Conservation (phyloP, 805 yeast genomes). For the Candida ulmi region DNA sequence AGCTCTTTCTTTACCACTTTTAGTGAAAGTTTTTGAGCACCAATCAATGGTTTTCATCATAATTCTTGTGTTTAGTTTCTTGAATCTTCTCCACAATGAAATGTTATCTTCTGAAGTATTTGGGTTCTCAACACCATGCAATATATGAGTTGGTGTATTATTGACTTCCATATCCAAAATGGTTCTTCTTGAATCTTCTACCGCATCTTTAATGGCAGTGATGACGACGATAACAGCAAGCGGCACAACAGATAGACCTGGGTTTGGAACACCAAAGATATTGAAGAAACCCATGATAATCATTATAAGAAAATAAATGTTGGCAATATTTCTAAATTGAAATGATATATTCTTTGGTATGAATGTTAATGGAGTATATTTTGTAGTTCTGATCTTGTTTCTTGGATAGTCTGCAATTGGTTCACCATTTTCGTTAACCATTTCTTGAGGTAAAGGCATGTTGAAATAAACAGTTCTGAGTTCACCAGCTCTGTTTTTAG, state of each 20-base stretch:
- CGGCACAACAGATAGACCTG: conserved; percentile 73
- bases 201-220: conserved; percentile 74
- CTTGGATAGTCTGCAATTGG: conserved; percentile 65
- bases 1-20: conserved; percentile 15
- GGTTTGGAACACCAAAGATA: conserved; percentile 77
- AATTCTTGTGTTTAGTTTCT: conserved; percentile 3
- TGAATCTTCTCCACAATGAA: conserved; percentile 35
- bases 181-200: conserved; percentile 77
- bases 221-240: conserved; percentile 69
- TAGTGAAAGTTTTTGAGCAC: conserved; percentile 23
- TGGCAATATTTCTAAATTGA: conserved; percentile 88
- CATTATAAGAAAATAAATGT: conserved; percentile 75
- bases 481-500: conserved; percentile 32
- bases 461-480: conserved; percentile 54
- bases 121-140: conserved; percentile 46
- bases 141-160: conserved; percentile 63
- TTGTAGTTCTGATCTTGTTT: conserved; percentile 90
- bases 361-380: conserved; percentile 87
- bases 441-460: conserved; percentile 50
- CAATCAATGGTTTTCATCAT: background rate
- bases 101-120: conserved; percentile 58
- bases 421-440: conserved; percentile 53
- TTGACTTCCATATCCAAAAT: conserved; percentile 66
- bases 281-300: conserved; percentile 74
- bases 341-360: conserved; percentile 75